These are phyloP conservation scores for Ceratocystiopsis sp. DNA, from an alignment of 2,329 filamentous ascomycete genomes.

Conservation along the genomic window DNA sequence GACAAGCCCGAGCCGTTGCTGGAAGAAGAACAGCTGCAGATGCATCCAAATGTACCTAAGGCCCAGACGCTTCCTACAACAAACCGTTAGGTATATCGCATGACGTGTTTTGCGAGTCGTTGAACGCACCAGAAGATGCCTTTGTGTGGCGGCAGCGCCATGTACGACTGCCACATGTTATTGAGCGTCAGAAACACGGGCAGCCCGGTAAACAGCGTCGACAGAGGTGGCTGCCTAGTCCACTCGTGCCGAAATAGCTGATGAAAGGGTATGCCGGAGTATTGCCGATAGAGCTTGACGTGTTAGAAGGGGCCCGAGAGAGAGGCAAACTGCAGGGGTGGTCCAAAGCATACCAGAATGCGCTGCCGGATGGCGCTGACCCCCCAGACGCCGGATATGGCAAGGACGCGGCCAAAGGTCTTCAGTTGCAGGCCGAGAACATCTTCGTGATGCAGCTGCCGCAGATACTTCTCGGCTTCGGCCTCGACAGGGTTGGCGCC, in stretches of 20 bases:
- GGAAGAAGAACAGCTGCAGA: conserved; percentile 32
- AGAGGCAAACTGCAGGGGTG: no score
- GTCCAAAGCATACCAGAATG: conserved; percentile 28
- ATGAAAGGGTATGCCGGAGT: no score
- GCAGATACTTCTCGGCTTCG: conserved; percentile 23
- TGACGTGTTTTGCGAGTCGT: no score
- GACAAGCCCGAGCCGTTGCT: conserved; percentile 34
- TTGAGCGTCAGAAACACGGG: no score
- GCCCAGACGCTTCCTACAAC: conserved; percentile 5
- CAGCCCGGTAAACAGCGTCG: no score
- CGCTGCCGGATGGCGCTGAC: conserved; percentile 35
- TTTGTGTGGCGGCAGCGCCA: no score
- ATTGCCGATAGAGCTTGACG: no score
- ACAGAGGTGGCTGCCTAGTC: no score
- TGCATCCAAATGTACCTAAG: conserved; percentile 27
- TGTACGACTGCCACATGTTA: no score
- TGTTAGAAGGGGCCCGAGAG: neutral
- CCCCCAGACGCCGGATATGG: conserved; percentile 32
- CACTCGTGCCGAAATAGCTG: no score
- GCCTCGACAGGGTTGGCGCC: conserved; percentile 16
- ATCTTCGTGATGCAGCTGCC: conserved; percentile 31
- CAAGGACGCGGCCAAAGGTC: conserved; percentile 18
- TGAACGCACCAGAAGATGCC: no score
- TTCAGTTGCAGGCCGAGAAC: conserved; percentile 24
- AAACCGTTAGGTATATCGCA: no score